These are phyloP conservation scores for Platanus orientalis DNA, from an alignment of 164 flowering plant species.

Conservation along the genomic window DNA sequence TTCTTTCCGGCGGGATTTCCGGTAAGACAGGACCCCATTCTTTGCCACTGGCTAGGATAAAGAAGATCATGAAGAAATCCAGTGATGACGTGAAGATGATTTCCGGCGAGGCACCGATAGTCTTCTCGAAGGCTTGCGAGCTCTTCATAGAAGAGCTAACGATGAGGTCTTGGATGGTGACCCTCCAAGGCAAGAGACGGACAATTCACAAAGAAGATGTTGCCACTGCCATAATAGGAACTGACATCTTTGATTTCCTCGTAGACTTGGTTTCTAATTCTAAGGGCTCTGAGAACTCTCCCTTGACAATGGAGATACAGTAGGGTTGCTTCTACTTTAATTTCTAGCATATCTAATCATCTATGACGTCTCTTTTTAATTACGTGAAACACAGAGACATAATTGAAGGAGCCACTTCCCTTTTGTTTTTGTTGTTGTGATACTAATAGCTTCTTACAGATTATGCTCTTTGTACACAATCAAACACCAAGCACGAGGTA, in stretches of 20 bases:
- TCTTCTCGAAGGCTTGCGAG: slow-evolving; percentile 70
- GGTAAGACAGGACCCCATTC: slow-evolving; percentile 55
- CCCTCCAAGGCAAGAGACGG: slow-evolving; percentile 59
- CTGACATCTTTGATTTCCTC: slow-evolving; percentile 68
- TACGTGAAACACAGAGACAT: too few species aligned
- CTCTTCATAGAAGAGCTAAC: slow-evolving; percentile 63
- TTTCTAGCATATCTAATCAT: too few species aligned
- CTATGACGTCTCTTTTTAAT: too few species aligned
- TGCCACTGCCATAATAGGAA: slow-evolving; percentile 44
- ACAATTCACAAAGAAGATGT: slow-evolving; percentile 61
- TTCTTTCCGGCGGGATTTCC: too few species aligned
- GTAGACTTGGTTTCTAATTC: slow-evolving; percentile 37
- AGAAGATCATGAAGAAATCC: slow-evolving; percentile 79
- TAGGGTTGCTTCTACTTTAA: too few species aligned
- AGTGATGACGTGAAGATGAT: slow-evolving; percentile 76
- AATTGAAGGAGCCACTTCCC: too few species aligned
- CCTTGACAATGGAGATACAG: too few species aligned
- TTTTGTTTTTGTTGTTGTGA: too few species aligned
- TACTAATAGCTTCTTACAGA: too few species aligned
- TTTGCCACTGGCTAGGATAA: slow-evolving; percentile 67
- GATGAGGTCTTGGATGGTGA: slow-evolving; percentile 49
- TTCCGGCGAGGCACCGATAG: slow-evolving; percentile 69
- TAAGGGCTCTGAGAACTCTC: neutral
- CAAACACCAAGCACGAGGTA: too few species aligned
- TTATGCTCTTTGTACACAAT: too few species aligned